Evolutionary conservation across 2,329 filamentous ascomycete species (phyloP), one percentile per base, ranked within the genome.

Genomic region (Alternaria sp.): DNA sequence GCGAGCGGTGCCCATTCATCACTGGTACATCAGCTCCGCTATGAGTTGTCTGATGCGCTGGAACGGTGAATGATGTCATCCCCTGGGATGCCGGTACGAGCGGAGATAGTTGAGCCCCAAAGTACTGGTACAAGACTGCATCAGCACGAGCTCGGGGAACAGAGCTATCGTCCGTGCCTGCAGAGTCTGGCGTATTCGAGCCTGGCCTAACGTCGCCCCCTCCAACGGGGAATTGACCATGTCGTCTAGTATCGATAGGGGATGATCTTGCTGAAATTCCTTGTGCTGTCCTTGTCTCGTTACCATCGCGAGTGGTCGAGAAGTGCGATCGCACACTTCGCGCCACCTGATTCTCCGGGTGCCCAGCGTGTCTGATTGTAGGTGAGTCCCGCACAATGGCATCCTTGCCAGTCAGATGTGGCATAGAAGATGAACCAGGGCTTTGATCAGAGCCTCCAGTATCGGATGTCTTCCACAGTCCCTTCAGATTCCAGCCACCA

Each of bases 381-480:
- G 33, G 11, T 6, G 15, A 25, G 4, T 30, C 61, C 12, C 6
- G 28, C 12, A 47, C 14, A 20, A 53, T 9, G 1, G 20, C 18
- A 5, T 53, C 21, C 15, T 46, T 8, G 9, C 44, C 15, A 20
- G 15, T 5, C 2, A 30, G 10, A 10, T 12, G 6, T 8, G 47
- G 59, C 15, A 45, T 28, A 20, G 26, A 28, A 26, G 25, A 28
- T 20, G 25, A 18, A 6, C 37, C 4, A 18, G 12, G n/a, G 18
- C 7, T n/a, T 55, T 55, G 45, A n/a, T 7, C 23, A 18, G 45
- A n/a, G 20, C 46, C 28, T 30, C 55, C 37, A 15, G 50, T 37
- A 14, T 25, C 43, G 43, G 55, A 14, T 37, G 26, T n/a, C 54
- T 62, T 65, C 55, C 63, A 56, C 3, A 63, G 58, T 10, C 44